A percentile compares a stretch with the other conserved stretches of the same genome.
Evolutionary conservation across 2,329 filamentous ascomycete species (phyloP).

Genomic region (Penicillium sp.): DNA sequence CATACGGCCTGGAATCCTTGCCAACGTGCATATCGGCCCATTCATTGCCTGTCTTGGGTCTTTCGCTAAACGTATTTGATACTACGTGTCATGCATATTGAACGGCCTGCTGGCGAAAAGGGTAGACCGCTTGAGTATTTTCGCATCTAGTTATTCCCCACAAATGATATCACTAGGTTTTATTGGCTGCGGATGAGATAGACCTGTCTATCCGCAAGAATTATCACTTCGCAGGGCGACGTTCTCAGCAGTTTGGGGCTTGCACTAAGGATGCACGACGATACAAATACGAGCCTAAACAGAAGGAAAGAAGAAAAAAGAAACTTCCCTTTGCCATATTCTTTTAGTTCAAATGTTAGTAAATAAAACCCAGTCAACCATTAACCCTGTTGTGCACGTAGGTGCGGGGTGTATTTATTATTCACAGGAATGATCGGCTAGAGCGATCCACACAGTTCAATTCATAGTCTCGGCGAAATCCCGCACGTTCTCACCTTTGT

Average conservation of each 20-base stretch:
- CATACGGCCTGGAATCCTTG: neutral
- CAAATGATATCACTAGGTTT: neutral
- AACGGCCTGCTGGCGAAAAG: neutral
- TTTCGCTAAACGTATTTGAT: neutral
- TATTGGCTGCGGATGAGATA: neutral
- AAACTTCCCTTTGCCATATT: neutral
- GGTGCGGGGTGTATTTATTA: constrained; percentile 2
- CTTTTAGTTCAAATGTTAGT: neutral
- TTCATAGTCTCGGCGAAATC: neutral
- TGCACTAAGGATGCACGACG: neutral
- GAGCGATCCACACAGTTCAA: neutral
- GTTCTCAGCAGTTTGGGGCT: neutral
- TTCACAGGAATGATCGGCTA: constrained; percentile 6
- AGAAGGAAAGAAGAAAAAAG: neutral
- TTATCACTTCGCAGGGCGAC: neutral
- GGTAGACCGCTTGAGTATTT: neutral
- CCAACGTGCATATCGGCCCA: neutral
- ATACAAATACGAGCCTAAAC: neutral
- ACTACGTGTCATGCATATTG: constrained; percentile 1
- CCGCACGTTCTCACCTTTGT: neutral
- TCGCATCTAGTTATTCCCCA: neutral
- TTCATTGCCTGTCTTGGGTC: neutral
- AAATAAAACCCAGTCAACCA: neutral
- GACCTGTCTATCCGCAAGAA: neutral
- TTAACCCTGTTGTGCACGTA: neutral